These are phyloP conservation scores for Podospora pseudoanserina DNA, from an alignment of 495 filamentous ascomycete species.

Conservation along the genomic window DNA sequence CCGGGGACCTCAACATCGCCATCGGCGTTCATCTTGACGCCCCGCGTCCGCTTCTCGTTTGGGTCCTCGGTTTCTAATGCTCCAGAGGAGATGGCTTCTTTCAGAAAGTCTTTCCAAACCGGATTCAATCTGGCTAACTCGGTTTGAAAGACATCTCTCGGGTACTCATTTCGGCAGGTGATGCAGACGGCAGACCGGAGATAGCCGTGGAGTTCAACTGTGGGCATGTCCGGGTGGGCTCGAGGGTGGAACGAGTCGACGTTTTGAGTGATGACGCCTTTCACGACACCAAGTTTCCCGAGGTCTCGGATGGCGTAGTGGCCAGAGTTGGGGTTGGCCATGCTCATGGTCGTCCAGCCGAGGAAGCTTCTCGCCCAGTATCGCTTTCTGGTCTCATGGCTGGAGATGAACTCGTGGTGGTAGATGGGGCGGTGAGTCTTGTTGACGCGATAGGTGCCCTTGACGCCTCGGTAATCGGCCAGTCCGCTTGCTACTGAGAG, in stretches of 20 bases:
- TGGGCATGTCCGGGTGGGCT: conserved; percentile 70
- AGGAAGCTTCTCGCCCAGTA: conserved; percentile 97
- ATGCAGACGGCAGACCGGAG: conserved; percentile 76
- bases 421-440: conserved; percentile 87
- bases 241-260: conserved; percentile 87
- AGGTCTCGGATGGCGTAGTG: conserved; percentile 74
- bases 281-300: conserved; percentile 65
- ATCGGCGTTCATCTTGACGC: conserved; percentile 84
- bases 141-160: conserved; percentile 69
- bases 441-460: conserved; percentile 90
- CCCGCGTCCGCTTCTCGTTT: conserved; percentile 60
- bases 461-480: conserved; percentile 84
- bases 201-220: conserved; percentile 87
- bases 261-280: conserved; percentile 86
- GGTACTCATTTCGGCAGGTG: conserved; percentile 65
- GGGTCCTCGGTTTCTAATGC: conserved; percentile 75
- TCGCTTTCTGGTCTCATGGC: conserved; percentile 83
- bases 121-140: conserved; percentile 79
- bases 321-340: conserved; percentile 72
- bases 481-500: conserved; percentile 91
- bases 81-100: conserved; percentile 63
- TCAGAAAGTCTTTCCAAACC: conserved; percentile 75
- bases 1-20: conserved; percentile 91
- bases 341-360: conserved; percentile 78
- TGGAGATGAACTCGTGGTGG: conserved; percentile 77